Evolutionary conservation across 2,329 filamentous ascomycete genomes (phyloP).

Genomic region (Aphanoascus verrucosus): DNA sequence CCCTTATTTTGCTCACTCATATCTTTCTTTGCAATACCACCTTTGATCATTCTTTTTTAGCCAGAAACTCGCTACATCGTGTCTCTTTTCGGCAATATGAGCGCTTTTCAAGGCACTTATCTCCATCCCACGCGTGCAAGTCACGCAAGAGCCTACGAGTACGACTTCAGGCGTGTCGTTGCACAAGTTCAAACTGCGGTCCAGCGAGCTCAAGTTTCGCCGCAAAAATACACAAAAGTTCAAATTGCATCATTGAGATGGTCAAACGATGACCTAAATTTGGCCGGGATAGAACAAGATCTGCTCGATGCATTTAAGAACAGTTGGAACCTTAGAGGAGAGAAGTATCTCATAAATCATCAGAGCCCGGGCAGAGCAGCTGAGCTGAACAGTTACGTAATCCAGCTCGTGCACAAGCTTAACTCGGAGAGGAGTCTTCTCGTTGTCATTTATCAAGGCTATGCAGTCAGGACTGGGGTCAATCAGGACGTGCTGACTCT

Average conservation of each 20-base stretch:
- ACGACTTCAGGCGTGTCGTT: slow-evolving; percentile 4
- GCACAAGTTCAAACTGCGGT: slow-evolving; percentile 5
- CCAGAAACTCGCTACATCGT: too few relatives aligned
- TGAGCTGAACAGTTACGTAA: too few relatives aligned
- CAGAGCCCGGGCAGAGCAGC: too few relatives aligned
- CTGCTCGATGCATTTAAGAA: slow-evolving; percentile 1
- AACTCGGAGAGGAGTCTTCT: too few relatives aligned
- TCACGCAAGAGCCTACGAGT: slow-evolving; percentile 2
- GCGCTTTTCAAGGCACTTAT: neutral
- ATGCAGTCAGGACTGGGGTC: too few relatives aligned
- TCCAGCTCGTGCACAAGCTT: too few relatives aligned
- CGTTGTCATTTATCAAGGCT: too few relatives aligned
- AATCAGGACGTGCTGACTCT: neutral
- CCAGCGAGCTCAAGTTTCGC: neutral
- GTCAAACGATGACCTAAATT: slow-evolving; percentile 11
- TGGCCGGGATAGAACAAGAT: neutral
- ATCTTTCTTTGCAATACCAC: too few relatives aligned
- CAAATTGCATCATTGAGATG: slow-evolving; percentile 7
- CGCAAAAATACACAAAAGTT: slow-evolving; percentile 6
- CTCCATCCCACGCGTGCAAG: neutral
- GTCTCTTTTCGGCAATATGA: neutral
- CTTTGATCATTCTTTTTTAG: too few relatives aligned
- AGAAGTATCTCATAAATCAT: slow-evolving; percentile 4
- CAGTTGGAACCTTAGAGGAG: neutral
- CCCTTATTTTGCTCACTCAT: too few relatives aligned